phyloP scores from a whole-genome alignment of 768 basidiomycete genomes.

The Suillus discolor region DNA sequence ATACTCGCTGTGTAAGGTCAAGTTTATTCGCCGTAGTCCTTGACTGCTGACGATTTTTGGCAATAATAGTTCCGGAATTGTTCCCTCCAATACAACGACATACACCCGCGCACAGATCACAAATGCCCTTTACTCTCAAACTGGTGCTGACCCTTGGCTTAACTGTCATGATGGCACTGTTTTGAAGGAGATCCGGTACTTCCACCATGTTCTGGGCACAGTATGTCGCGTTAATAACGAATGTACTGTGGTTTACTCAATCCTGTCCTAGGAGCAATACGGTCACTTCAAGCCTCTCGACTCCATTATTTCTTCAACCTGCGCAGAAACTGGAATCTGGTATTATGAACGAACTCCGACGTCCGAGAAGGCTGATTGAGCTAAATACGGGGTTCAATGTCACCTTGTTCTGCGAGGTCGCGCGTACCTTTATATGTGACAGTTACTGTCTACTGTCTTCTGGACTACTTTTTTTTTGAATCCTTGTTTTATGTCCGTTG shows the following conservation, averaged over 20 bases:
- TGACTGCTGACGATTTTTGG: conserved; percentile 12
- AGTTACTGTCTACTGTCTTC: not conserved
- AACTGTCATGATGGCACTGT: conserved; percentile 56
- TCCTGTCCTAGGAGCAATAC: conserved; percentile 54
- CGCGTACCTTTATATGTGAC: not conserved
- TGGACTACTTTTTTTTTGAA: too few relatives aligned
- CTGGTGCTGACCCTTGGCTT: conserved; percentile 63
- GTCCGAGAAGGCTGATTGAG: conserved; percentile 47
- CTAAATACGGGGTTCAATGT: not conserved
- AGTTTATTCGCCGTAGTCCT: not conserved
- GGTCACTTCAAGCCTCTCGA: conserved; percentile 62
- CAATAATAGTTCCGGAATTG: conserved; percentile 49
- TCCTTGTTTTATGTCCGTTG: too few relatives aligned
- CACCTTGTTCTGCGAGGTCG: not conserved
- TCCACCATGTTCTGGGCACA: conserved; percentile 65
- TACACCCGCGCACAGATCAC: conserved; percentile 59
- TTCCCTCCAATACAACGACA: conserved; percentile 67
- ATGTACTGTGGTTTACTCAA: not conserved
- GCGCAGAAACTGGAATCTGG: conserved; percentile 53
- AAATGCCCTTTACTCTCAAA: conserved; percentile 55
- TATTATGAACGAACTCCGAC: conserved; percentile 57
- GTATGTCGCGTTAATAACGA: conserved; percentile 35
- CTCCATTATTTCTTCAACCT: conserved; percentile 52
- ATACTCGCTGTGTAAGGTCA: conserved; percentile 63
- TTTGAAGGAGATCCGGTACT: conserved; percentile 70